Evolutionary conservation across 371 early-diverging fungal species (phyloP).

Genomic region (Enterocytospora artemiae): DNA sequence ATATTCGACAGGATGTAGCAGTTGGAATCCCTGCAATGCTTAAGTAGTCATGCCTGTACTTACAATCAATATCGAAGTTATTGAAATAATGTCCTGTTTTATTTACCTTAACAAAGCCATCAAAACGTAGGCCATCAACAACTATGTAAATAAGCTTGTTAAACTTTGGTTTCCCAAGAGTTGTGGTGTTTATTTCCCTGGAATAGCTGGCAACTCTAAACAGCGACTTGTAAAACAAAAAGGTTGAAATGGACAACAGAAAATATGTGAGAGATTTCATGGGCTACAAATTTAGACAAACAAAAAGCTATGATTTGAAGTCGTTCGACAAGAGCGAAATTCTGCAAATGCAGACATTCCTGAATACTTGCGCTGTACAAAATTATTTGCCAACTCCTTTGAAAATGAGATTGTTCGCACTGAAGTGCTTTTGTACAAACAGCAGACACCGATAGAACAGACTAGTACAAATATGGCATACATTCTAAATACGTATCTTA

Average conservation of each 20-base stretch:
- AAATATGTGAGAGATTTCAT: too few species aligned
- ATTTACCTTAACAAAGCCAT: slow-evolving; percentile 27
- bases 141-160: slow-evolving; percentile 50
- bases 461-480: too few species aligned
- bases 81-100: slow-evolving; percentile 24
- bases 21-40: slow-evolving; percentile 54
- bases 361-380: too few species aligned
- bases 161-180: neutral
- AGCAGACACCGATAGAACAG: too few species aligned
- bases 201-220: slow-evolving; percentile 1
- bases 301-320: too few species aligned
- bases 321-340: too few species aligned
- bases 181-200: neutral
- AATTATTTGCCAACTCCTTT: too few species aligned
- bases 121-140: slow-evolving; percentile 54
- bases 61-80: slow-evolving; percentile 2
- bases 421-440: too few species aligned
- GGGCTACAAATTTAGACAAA: too few species aligned
- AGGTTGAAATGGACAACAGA: neutral
- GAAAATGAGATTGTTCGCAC: too few species aligned
- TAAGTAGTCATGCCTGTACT: slow-evolving; percentile 13
- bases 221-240: slow-evolving; percentile 13
- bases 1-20: slow-evolving; percentile 49
- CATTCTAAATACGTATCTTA: too few species aligned
- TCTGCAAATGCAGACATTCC: too few species aligned